Base-by-base conservation (phyloP, 2,329 filamentous ascomycete species). In the Curvularia eragrostidis region DNA sequence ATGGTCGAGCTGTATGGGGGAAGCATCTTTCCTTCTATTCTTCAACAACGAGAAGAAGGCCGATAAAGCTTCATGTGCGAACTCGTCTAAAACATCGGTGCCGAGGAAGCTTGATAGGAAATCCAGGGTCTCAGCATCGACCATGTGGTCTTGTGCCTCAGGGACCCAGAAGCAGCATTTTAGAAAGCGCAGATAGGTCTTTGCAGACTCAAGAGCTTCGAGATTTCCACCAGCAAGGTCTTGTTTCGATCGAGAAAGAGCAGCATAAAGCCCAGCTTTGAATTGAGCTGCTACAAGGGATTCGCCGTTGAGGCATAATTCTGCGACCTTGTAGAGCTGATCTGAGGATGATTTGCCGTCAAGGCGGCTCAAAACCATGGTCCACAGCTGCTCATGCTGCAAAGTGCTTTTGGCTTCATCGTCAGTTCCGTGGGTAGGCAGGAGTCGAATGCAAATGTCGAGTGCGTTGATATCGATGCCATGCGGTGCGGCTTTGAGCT, bases 141-240 rank as follows among this genome's bases (percentile, higher is more conserved):
- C 54, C 30, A 67, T 63, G 38, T 74, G 70, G 13, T 57, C 46
- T 24, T 54, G 53, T 8, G 57, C 50, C 1, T 50, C 34, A 2
- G 72, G 65, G 5, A 73, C 62, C 72, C 71, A 75, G 51, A 67
- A 75, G 3, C 69, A 75, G 56, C 65, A 67, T 52, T 71, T 72
- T 23, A 76, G 54, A 34, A 76, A 73, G 5, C 51, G 59, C 10
- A 75, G 50, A 52, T 69, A 71, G 0, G 63, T 58, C 39, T 57
- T 41, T 46, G 54, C 32, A 59, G 13, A 34, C 12, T 34, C 24
- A 26, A 48, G 39, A 38, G 4, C 48, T 24, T 6, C 26, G 18
- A 4, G n/a, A 15, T 23, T 13, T 6, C 23, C 36, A 15, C 24
- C 12, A 3, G 49, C 51, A 10, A 60, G 26, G 12, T 56, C 15